phyloP scores from a whole-genome alignment of 352 stramenopile genomes.

The Pythium aristosporum region DNA sequence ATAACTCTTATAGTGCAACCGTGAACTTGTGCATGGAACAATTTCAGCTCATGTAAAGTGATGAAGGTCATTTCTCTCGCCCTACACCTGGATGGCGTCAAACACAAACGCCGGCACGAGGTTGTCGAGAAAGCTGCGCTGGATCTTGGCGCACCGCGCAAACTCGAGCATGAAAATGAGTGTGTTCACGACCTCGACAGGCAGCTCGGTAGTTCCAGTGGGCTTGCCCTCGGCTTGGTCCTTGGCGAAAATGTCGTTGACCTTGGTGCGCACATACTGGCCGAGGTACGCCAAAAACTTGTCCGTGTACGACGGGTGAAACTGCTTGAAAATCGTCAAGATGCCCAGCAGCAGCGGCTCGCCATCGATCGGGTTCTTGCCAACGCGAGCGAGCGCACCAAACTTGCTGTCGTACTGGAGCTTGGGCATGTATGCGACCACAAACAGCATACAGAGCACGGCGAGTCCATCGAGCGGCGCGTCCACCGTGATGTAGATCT shows the following conservation, averaged over 20 bases:
- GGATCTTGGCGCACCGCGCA: conserved; percentile 80
- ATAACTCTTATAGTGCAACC: not conserved
- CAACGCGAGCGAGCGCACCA: conserved; percentile 84
- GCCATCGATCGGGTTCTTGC: conserved; percentile 92
- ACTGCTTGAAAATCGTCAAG: conserved; percentile 93
- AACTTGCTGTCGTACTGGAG: conserved; percentile 92
- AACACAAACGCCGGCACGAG: conserved; percentile 90
- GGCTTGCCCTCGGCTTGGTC: conserved; percentile 41
- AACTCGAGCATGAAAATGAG: conserved; percentile 91
- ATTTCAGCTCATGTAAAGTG: not conserved
- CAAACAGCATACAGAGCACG: conserved; percentile 90
- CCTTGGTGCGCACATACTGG: conserved; percentile 91
- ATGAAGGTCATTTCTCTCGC: not conserved
- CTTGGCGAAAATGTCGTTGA: conserved; percentile 77
- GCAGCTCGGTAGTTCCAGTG: conserved; percentile 44
- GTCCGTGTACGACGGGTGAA: conserved; percentile 93
- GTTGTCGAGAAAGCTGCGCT: conserved; percentile 75
- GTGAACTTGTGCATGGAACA: conserved; percentile 9
- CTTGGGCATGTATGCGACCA: conserved; percentile 92
- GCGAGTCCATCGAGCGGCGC: conserved; percentile 89
- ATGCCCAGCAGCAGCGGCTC: conserved; percentile 90
- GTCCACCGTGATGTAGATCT: conserved; percentile 94
- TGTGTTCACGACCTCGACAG: conserved; percentile 82
- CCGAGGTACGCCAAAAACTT: conserved; percentile 92
- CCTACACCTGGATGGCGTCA: conserved; percentile 78